Evolutionary conservation across 768 basidiomycete species (phyloP), one percentile per base, ranked within the genome.

Genomic region (Tylopilus plumbeoviolaceoides): DNA sequence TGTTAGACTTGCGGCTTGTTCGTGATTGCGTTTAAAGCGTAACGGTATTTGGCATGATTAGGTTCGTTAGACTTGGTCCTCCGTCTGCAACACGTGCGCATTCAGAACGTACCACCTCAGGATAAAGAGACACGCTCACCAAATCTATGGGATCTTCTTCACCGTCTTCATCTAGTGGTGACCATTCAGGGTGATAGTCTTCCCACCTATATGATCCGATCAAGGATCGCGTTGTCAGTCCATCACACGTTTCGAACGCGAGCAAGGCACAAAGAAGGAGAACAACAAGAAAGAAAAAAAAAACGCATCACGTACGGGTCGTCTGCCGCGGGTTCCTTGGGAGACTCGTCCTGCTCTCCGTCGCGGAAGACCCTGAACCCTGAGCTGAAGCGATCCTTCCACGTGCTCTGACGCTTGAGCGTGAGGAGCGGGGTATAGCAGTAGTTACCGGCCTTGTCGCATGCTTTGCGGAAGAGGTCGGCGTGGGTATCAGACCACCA

Each of bases 401-500:
- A 18, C 1, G 17, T n/a, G 36, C 3, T n/a, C n/a, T 14, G 55
- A 9, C 61, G 59, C 41, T 59, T 68, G 42, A 70, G 36, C 3
- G 47, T 43, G 47, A 62, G 66, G n/a, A 68, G 64, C 14, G 67
- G 67, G 5, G 69, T 69, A 21, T 43, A 68, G 20, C 38, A 44
- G 7, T 70, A 67, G 0, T 41, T 45, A 7, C 69, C 67, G 1
- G 23, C 5, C 44, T 48, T 55, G 54, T 66, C 60, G 30, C 44
- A 56, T 1, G 56, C 69, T 36, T 46, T 59, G 7, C 69, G 69
- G 10, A 68, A 25, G 14, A 69, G 28, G 18, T 54, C 59, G 14
- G 58, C 50, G 3, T 59, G 53, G 8, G 35, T 20, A 25, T 66
- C 55, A 6, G 64, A 49, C 57, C 51, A 62, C 67, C 69, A 70